Evolutionary conservation across 306 rosid species (phyloP).

Genomic region (Macrotyloma uniflorum): DNA sequence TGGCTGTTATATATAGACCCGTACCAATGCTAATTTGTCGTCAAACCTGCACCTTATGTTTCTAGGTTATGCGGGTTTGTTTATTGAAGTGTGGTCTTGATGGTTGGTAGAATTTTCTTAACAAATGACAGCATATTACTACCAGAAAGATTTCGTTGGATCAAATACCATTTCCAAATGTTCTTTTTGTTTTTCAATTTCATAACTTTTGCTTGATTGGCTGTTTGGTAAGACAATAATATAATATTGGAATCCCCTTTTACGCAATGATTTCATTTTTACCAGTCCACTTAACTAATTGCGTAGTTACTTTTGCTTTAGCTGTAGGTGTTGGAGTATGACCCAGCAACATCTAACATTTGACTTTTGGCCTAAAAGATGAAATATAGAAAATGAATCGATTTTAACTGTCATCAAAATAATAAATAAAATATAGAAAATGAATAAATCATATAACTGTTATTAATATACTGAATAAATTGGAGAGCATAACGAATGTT

Average conservation of each 20-base stretch:
- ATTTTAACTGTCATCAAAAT: neutral
- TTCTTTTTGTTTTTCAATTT: neutral
- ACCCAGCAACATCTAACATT: constrained; percentile 29
- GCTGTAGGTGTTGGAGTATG: constrained; percentile 31
- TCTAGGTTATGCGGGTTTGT: neutral
- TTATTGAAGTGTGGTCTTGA: neutral
- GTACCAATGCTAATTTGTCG: neutral
- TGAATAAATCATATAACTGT: neutral
- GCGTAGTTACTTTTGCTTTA: neutral
- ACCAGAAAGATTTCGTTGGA: constrained; percentile 29
- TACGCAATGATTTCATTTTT: constrained; percentile 25
- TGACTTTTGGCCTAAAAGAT: constrained; percentile 4
- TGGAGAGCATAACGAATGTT: neutral
- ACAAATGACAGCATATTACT: constrained; percentile 27
- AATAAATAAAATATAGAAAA: neutral
- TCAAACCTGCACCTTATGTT: constrained; percentile 11
- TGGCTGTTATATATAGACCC: neutral
- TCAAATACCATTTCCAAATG: constrained; percentile 8
- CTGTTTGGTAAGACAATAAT: constrained; percentile 34
- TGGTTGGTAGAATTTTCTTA: constrained; percentile 28
- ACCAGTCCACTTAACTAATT: constrained; percentile 7
- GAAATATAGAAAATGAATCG: neutral
- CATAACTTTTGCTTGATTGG: constrained; percentile 9
- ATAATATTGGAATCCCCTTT: constrained; percentile 22
- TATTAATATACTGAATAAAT: neutral